Percentiles rank a stretch among this genome's conserved stretches.
Evolutionary conservation across 2,329 filamentous ascomycete genomes (phyloP).

Genomic region (Waltergamsia citrina): DNA sequence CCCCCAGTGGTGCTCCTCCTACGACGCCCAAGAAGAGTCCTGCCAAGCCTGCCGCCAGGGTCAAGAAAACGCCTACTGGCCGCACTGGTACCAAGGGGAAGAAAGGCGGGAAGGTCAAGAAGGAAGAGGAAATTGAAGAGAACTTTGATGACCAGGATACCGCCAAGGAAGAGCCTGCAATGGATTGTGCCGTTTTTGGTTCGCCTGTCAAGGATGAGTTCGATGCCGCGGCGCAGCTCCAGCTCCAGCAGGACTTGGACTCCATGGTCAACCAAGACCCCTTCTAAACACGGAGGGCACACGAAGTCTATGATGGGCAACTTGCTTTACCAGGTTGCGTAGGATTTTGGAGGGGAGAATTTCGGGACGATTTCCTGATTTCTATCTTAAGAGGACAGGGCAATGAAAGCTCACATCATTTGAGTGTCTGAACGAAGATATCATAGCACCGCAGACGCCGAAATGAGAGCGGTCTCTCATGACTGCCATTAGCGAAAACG

Average conservation of each 20-base stretch:
- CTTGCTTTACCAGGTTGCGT: too few relatives aligned
- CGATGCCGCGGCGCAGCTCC: constrained; percentile 5
- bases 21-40: constrained; percentile 15
- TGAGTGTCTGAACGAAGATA: too few relatives aligned
- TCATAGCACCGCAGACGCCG: too few relatives aligned
- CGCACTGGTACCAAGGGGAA: constrained; percentile 14
- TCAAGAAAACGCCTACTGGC: constrained; percentile 16
- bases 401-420: too few relatives aligned
- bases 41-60: constrained; percentile 14
- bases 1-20: constrained; percentile 4
- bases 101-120: constrained; percentile 12
- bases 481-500: too few relatives aligned
- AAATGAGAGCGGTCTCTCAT: too few relatives aligned
- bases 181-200: not conserved
- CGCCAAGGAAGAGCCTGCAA: not conserved
- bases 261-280: constrained; percentile 5
- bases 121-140: not conserved
- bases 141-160: not conserved
- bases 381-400: too few relatives aligned
- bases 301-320: too few relatives aligned
- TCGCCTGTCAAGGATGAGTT: not conserved
- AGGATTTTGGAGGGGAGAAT: too few relatives aligned
- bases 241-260: constrained; percentile 7
- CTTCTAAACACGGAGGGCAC: too few relatives aligned
- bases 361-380: too few relatives aligned